phyloP scores from a whole-genome alignment of 805 yeast genomes.

The Clavispora carvajalis region DNA sequence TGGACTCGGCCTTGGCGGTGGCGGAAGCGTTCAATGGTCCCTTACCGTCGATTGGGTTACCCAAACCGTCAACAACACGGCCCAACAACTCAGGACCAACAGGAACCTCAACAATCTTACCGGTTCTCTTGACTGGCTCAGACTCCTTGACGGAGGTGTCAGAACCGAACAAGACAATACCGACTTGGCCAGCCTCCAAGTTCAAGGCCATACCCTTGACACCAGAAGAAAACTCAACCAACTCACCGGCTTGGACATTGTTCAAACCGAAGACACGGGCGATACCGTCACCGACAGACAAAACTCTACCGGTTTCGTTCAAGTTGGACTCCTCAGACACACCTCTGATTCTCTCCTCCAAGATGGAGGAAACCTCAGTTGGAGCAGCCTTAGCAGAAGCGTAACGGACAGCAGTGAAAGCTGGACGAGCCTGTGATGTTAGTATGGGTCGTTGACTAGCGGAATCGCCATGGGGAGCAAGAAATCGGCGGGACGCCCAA shows the following conservation, averaged over 20 bases:
- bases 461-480: background rate
- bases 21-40: slow-evolving; percentile 90
- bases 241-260: slow-evolving; percentile 99
- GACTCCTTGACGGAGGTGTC: slow-evolving; percentile 98
- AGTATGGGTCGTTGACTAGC: slow-evolving; percentile 16
- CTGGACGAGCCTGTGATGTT: slow-evolving; percentile 65
- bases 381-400: slow-evolving; percentile 98
- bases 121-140: slow-evolving; percentile 99
- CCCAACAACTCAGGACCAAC: slow-evolving; percentile 98
- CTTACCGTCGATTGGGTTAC: slow-evolving; percentile 99
- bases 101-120: slow-evolving; percentile 98
- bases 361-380: slow-evolving; percentile 97
- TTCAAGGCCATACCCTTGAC: slow-evolving; percentile 99
- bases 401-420: slow-evolving; percentile 66
- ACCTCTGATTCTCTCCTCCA: slow-evolving; percentile 99
- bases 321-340: slow-evolving; percentile 95
- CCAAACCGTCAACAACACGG: slow-evolving; percentile 98
- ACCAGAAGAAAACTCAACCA: slow-evolving; percentile 98
- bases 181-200: slow-evolving; percentile 99
- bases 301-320: slow-evolving; percentile 98
- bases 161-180: slow-evolving; percentile 99
- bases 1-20: slow-evolving; percentile 93
- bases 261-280: slow-evolving; percentile 99
- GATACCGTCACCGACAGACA: slow-evolving; percentile 99
- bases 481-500: background rate